Conservation (phyloP, 2,329 filamentous ascomycete genomes). For the Colletotrichum sp. region DNA sequence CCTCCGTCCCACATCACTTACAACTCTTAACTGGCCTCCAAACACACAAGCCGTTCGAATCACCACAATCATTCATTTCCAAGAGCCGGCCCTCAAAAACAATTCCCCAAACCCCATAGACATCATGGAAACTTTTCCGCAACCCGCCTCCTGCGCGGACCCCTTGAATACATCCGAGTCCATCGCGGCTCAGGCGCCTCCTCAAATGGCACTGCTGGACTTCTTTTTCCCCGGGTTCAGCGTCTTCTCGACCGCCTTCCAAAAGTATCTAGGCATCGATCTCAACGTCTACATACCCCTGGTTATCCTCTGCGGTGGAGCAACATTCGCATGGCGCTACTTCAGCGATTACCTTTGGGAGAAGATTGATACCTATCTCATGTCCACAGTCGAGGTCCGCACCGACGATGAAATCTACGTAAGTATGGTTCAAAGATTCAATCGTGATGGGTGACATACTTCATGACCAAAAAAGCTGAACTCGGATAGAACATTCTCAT, state of each 20-base stretch:
- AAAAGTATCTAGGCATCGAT: conserved; percentile 65
- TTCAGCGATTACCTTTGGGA: conserved; percentile 51
- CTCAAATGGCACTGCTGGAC: conserved; percentile 59
- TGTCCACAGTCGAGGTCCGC: conserved; percentile 70
- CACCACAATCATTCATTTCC: background rate
- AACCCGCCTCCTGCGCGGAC: background rate
- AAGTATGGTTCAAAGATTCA: background rate
- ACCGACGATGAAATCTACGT: conserved; percentile 73
- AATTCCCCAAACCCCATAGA: background rate
- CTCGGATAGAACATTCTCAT: conserved; percentile 65
- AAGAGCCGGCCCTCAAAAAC: background rate
- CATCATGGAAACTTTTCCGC: background rate
- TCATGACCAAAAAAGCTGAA: background rate
- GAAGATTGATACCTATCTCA: conserved; percentile 58
- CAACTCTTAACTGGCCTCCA: background rate
- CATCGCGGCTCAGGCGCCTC: conserved; percentile 4
- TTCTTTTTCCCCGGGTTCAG: conserved; percentile 71
- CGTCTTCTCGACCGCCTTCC: conserved; percentile 55
- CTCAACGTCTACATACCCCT: conserved; percentile 66
- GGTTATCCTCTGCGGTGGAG: conserved; percentile 53
- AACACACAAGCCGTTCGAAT: background rate
- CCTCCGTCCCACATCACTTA: background rate
- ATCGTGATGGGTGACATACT: background rate
- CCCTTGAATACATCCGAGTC: background rate
- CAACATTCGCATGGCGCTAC: conserved; percentile 59